A percentile compares a stretch with the other conserved stretches of the same genome.
These are phyloP conservation scores for Plantago lanceolata DNA, from an alignment of 305 asterid species.

Conservation along the genomic window DNA sequence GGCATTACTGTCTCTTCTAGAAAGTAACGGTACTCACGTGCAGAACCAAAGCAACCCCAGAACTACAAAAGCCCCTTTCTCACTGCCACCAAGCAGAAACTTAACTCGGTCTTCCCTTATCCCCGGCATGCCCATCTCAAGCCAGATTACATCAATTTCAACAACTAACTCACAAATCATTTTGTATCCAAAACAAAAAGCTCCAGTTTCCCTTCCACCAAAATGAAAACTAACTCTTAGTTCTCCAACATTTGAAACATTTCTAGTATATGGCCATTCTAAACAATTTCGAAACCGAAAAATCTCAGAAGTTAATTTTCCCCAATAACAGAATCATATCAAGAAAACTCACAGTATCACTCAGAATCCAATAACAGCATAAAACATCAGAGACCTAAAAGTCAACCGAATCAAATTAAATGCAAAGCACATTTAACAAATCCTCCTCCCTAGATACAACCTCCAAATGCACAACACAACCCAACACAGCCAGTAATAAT, in stretches of 20 bases:
- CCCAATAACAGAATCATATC: neutral
- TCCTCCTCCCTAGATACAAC: constrained; percentile 26
- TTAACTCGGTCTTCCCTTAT: too few species aligned
- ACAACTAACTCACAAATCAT: too few species aligned
- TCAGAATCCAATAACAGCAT: neutral
- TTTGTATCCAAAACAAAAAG: too few species aligned
- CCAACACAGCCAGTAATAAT: neutral
- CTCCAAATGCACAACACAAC: constrained; percentile 17
- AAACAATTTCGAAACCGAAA: too few species aligned
- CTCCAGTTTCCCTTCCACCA: too few species aligned
- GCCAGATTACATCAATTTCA: too few species aligned
- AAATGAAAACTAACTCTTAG: too few species aligned
- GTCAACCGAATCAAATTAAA: constrained; percentile 13
- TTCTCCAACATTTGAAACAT: too few species aligned
- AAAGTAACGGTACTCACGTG: neutral
- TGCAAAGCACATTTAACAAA: constrained; percentile 13
- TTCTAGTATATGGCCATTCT: too few species aligned
- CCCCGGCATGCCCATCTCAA: too few species aligned
- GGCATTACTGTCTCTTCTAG: neutral
- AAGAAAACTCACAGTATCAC: neutral
- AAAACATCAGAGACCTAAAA: constrained; percentile 1
- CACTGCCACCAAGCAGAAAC: neutral
- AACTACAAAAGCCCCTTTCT: constrained; percentile 14
- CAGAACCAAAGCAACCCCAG: neutral
- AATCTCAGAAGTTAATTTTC: too few species aligned